Conservation (phyloP, 2,329 filamentous ascomycete genomes). For the Claviceps lovelessii region DNA sequence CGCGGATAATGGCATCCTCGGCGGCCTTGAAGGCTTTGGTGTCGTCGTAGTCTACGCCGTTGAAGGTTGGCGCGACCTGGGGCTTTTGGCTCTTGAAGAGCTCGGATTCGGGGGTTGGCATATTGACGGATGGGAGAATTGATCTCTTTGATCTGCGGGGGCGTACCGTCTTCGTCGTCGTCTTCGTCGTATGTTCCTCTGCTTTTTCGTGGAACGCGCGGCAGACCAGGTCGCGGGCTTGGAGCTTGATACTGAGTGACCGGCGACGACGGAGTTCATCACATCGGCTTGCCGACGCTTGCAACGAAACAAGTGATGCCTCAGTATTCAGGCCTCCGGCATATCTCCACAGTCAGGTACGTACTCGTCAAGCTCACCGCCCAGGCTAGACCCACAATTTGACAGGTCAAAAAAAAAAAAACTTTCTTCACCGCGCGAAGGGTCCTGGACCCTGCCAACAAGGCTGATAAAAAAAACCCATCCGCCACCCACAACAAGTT, state of each 20-base stretch:
- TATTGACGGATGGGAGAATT: slow-evolving; percentile 23
- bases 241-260: background rate
- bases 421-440: slow-evolving; percentile 1
- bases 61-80: slow-evolving; percentile 66
- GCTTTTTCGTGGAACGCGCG: background rate
- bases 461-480: slow-evolving; percentile 11
- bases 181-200: background rate
- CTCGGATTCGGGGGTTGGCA: slow-evolving; percentile 74
- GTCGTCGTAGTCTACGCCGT: slow-evolving; percentile 77
- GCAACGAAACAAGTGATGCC: background rate
- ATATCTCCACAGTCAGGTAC: background rate
- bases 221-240: background rate
- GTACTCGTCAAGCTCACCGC: slow-evolving; percentile 18
- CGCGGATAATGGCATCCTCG: slow-evolving; percentile 67
- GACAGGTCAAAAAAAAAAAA: slow-evolving; percentile 21
- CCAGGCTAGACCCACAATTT: slow-evolving; percentile 19
- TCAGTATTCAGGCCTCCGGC: slow-evolving; percentile 16
- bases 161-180: background rate
- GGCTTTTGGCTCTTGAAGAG: slow-evolving; percentile 76
- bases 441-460: slow-evolving; percentile 2
- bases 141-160: background rate
- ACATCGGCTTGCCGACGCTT: background rate
- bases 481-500: slow-evolving; percentile 3
- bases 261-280: background rate
- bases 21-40: slow-evolving; percentile 67